Base-by-base conservation (phyloP, 73 alveolate species). In the Symbiodinium natans region DNA sequence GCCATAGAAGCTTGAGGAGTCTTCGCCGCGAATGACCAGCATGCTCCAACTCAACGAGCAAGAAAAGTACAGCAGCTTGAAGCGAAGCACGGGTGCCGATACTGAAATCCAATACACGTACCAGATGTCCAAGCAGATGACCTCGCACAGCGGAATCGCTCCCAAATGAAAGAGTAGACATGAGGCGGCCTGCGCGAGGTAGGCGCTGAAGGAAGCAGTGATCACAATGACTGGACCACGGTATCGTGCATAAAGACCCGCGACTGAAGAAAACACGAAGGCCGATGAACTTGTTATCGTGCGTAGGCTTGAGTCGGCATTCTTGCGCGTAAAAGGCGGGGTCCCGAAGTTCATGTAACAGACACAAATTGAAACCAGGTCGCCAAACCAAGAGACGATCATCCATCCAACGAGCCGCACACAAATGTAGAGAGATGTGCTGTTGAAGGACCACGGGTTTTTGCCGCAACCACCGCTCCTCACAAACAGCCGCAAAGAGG, bases 321-420 rank as follows among this genome's bases (percentile, higher is more conserved):
- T 68, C 82, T n/a, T 1, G 82, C 19, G 82, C 82, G 21, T 68
- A 68, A 29, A 68, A 68, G 27, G 33, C 33, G 3, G 82, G 27
- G 33, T 29, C 36, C 33, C 15, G 2, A 0, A 68, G 82, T 9
- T 68, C 82, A 25, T 29, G 82, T 17, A 68, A 29, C 33, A 68
- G 41, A 0, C 38, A 68, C 15, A 68, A 13, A 0, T 23, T 31
- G 39, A 68, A n/a, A 4, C 82, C 82, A 68, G 82, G 82, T 10
- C 82, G 41, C 82, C 82, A 68, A 10, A 68, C 36, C 82, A 68
- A 29, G 36, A 68, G 82, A 19, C 82, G 82, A 68, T 68, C 82
- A 68, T 68, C 82, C 82, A 68, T 68, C 82, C 82, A 68, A 15
- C 82, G 82, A 68, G 82, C 33, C 33, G 41, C 41, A 29, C 82